Evolutionary conservation across 2,329 filamentous ascomycete genomes (phyloP).

Genomic region (Calonectria pauciramosa): DNA sequence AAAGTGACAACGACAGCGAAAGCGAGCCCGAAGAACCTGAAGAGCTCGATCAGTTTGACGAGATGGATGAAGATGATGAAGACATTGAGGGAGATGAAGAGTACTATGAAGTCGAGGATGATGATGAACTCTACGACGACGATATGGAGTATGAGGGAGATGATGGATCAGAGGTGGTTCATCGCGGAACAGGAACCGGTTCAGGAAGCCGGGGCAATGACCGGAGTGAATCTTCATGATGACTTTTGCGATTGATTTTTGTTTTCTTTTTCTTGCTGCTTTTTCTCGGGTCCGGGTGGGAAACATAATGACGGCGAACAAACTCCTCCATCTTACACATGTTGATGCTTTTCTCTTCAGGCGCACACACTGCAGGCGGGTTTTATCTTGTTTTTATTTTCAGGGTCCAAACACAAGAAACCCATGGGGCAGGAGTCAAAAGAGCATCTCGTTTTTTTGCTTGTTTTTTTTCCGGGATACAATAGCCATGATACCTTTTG

Average conservation of each 20-base stretch:
- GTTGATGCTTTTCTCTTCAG: slow-evolving; percentile 30
- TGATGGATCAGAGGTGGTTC: slow-evolving; percentile 45
- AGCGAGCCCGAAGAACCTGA: slow-evolving; percentile 46
- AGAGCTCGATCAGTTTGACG: slow-evolving; percentile 44
- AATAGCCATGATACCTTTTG: slow-evolving; percentile 42
- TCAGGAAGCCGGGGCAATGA: slow-evolving; percentile 45
- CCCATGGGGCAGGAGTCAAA: slow-evolving; percentile 38
- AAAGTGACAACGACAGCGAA: slow-evolving; percentile 59
- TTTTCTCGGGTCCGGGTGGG: slow-evolving; percentile 17
- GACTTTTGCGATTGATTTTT: slow-evolving; percentile 18
- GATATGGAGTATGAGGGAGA: slow-evolving; percentile 45
- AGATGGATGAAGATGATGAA: slow-evolving; percentile 46
- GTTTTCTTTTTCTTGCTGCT: slow-evolving; percentile 1
- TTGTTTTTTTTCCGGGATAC: slow-evolving; percentile 32
- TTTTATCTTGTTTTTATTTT: slow-evolving; percentile 22
- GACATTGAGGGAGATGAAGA: slow-evolving; percentile 41
- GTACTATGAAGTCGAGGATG: slow-evolving; percentile 47
- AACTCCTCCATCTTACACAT: slow-evolving; percentile 31
- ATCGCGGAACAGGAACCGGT: slow-evolving; percentile 46
- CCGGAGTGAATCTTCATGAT: slow-evolving; percentile 45
- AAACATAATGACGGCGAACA: slow-evolving; percentile 43
- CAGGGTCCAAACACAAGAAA: slow-evolving; percentile 35
- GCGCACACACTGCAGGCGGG: slow-evolving; percentile 42
- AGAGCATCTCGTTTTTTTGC: slow-evolving; percentile 31
- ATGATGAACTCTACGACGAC: slow-evolving; percentile 43